phyloP scores from a whole-genome alignment of 768 basidiomycete species.

The Tulasnella sp. region DNA sequence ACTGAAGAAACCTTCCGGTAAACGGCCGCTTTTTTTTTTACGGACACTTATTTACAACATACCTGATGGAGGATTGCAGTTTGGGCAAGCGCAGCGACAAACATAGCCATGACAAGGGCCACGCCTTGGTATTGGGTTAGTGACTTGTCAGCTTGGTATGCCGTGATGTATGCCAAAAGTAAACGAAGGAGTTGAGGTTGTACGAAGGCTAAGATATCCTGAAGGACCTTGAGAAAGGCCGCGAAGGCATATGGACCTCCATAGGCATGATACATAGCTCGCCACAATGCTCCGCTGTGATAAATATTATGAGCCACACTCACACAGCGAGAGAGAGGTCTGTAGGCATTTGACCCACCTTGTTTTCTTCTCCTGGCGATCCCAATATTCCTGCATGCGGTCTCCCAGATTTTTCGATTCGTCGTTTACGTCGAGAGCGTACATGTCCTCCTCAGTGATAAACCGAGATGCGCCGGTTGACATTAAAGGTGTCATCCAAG shows the following conservation, averaged over 20 bases:
- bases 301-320: neutral
- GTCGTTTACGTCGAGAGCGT: constrained; percentile 63
- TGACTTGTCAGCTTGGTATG: constrained; percentile 50
- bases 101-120: constrained; percentile 73
- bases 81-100: constrained; percentile 70
- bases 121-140: constrained; percentile 64
- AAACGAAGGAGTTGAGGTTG: constrained; percentile 84
- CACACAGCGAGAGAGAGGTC: neutral
- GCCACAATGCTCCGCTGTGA: constrained; percentile 60
- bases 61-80: constrained; percentile 80
- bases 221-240: constrained; percentile 62
- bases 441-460: constrained; percentile 84
- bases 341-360: constrained; percentile 1
- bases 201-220: constrained; percentile 75
- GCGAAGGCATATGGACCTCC: constrained; percentile 70
- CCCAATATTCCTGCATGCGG: constrained; percentile 57
- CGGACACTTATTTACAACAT: constrained; percentile 19
- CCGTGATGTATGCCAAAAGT: constrained; percentile 75
- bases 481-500: constrained; percentile 82
- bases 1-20: constrained; percentile 45
- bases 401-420: constrained; percentile 65
- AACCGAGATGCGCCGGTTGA: constrained; percentile 52
- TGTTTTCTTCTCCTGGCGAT: constrained; percentile 49
- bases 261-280: constrained; percentile 71
- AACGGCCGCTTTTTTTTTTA: neutral